Conservation (phyloP, 1,284 basidiomycete genomes). For the Mrakiaceae sp. region DNA sequence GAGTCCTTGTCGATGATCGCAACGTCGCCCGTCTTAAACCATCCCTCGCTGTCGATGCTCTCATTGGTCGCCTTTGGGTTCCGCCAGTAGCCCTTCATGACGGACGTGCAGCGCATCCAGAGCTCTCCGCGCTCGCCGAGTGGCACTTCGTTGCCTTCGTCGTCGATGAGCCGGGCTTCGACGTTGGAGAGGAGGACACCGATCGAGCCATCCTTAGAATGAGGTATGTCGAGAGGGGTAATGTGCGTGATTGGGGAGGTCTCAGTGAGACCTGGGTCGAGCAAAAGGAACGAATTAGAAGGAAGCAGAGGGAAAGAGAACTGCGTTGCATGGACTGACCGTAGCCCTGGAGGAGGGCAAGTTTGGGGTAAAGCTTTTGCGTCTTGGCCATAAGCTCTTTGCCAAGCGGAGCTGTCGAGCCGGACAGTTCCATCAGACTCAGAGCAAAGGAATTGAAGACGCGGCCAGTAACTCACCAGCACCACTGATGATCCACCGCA, state of each 20-base stretch:
- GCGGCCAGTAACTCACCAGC: neutral
- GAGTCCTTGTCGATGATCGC: slow-evolving; percentile 48
- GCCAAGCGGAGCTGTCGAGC: slow-evolving; percentile 57
- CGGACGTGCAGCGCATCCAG: slow-evolving; percentile 54
- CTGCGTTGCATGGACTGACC: neutral
- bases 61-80: slow-evolving; percentile 54
- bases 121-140: slow-evolving; percentile 49
- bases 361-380: slow-evolving; percentile 33
- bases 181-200: slow-evolving; percentile 44
- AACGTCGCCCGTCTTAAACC: slow-evolving; percentile 78
- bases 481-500: slow-evolving; percentile 51
- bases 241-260: slow-evolving; percentile 46
- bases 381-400: slow-evolving; percentile 46
- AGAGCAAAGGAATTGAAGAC: neutral
- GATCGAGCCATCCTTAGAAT: slow-evolving; percentile 43
- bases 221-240: slow-evolving; percentile 22
- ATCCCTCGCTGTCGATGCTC: slow-evolving; percentile 51
- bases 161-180: slow-evolving; percentile 52
- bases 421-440: no score
- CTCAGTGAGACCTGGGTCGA: slow-evolving; percentile 52
- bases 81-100: slow-evolving; percentile 51
- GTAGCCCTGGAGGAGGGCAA: slow-evolving; percentile 30
- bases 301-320: neutral
- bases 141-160: slow-evolving; percentile 46
- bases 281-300: no score